Conservation (phyloP, 148 eudicot genomes). For the Beta vulgaris region DNA sequence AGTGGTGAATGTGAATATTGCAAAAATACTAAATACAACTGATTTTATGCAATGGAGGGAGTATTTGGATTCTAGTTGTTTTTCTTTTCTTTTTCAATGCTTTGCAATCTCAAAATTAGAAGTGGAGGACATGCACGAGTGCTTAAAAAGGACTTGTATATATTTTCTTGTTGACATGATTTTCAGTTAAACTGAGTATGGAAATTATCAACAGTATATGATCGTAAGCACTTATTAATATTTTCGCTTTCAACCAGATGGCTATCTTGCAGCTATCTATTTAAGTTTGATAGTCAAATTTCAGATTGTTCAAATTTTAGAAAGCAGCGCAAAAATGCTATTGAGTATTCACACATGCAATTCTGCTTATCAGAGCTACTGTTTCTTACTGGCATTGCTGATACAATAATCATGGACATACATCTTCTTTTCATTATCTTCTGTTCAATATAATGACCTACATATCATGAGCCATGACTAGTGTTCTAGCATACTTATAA, state of each 20-base stretch:
- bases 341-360: neutral
- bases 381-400: neutral
- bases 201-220: neutral
- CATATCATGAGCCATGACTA: neutral
- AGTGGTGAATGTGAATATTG: too few relatives aligned
- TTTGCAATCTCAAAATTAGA: neutral
- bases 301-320: neutral
- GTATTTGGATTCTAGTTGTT: neutral
- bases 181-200: neutral
- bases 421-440: neutral
- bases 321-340: neutral
- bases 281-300: neutral
- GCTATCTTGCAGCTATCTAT: neutral
- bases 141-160: neutral
- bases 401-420: neutral
- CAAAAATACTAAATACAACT: too few relatives aligned
- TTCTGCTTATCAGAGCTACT: neutral
- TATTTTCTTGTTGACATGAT: neutral
- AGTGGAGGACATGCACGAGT: neutral
- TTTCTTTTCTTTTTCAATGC: neutral
- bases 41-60: too few relatives aligned
- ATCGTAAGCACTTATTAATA: neutral
- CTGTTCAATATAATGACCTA: neutral
- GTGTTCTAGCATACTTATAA: neutral
- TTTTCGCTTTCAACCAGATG: neutral